Percentiles rank a stretch among this genome's conserved stretches.
phyloP scores from a whole-genome alignment of 805 yeast genomes.

The Sungouiozyma ichnusensis region DNA sequence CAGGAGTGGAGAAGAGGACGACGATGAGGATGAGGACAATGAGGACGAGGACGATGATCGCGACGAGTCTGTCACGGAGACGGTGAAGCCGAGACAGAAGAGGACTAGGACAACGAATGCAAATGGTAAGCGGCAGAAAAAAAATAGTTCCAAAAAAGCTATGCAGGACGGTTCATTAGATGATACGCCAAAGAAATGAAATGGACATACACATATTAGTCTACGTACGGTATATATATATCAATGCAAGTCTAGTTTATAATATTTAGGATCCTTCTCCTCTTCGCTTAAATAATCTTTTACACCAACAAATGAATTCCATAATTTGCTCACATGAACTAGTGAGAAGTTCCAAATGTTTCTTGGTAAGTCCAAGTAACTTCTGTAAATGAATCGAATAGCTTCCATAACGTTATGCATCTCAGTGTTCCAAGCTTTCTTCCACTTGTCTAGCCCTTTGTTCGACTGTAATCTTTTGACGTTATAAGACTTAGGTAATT shows the following conservation, averaged over 20 bases:
- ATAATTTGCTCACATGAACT: conserved; percentile 41
- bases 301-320: conserved; percentile 71
- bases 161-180: background rate
- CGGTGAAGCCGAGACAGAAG: conserved; percentile 9
- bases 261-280: conserved; percentile 13
- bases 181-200: background rate
- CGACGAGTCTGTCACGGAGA: conserved; percentile 5
- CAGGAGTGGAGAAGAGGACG: conserved; percentile 19
- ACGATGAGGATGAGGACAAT: conserved; percentile 22
- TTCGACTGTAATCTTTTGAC: background rate
- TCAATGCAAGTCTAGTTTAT: conserved; percentile 16
- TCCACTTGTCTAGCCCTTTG: conserved; percentile 12
- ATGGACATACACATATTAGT: background rate
- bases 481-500: conserved; percentile 15
- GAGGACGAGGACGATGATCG: conserved; percentile 15
- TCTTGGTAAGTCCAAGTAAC: conserved; percentile 64
- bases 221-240: background rate
- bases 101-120: conserved; percentile 7
- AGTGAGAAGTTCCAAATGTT: conserved; percentile 43
- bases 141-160: conserved; percentile 7
- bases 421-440: conserved; percentile 42
- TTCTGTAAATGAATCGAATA: conserved; percentile 46
- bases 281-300: conserved; percentile 23
- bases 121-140: conserved; percentile 21
- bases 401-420: conserved; percentile 47